Evolutionary conservation across 768 basidiomycete genomes (phyloP), one percentile per base, ranked within the genome.

Genomic region (Naganishia onofrii): DNA sequence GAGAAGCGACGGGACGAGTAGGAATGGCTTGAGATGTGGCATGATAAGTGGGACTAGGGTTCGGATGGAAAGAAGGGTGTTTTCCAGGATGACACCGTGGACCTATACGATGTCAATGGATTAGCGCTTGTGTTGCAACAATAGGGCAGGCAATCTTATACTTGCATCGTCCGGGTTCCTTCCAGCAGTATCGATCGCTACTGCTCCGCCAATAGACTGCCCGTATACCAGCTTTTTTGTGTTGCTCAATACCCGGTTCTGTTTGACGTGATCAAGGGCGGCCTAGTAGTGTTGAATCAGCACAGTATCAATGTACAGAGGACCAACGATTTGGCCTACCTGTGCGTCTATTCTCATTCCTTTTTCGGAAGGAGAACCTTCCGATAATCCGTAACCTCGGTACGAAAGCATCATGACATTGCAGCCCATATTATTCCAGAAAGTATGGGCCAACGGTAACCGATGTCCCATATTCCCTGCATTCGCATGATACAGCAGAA

Each of bases 371-470:
- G 93, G 91, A 0, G 85, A 85, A 1, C 95, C 95, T 74, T 93
- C 90, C 0, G 91, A 93, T 31, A 83, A 85, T 2, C 94, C 95
- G 76, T 98, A 98, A 90, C 93, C 93, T 76, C 95, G 83, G 78
- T 99, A 99, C 57, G 90, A 93, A 70, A 95, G 82, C 89, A 97
- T 92, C 48, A 98, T 83, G 3, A 96, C 92, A 77, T 98, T 97
- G 80, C 93, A 96, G 19, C 91, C 85, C 87, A 92, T 88, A 76
- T 87, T 86, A 56, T 87, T 81, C 76, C 86, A 91, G 77, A 97
- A 95, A 38, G 92, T 85, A 60, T 86, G 85, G 0, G 90, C 94
- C 31, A 96, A 83, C 1, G 93, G 95, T 77, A 97, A 86, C 29
- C 95, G 86, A 77, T 98, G 95, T 0, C 95, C 94, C 78, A 81